Evolutionary conservation across 805 yeast genomes (phyloP).

Genomic region (Helenozyma baotianmanensis): DNA sequence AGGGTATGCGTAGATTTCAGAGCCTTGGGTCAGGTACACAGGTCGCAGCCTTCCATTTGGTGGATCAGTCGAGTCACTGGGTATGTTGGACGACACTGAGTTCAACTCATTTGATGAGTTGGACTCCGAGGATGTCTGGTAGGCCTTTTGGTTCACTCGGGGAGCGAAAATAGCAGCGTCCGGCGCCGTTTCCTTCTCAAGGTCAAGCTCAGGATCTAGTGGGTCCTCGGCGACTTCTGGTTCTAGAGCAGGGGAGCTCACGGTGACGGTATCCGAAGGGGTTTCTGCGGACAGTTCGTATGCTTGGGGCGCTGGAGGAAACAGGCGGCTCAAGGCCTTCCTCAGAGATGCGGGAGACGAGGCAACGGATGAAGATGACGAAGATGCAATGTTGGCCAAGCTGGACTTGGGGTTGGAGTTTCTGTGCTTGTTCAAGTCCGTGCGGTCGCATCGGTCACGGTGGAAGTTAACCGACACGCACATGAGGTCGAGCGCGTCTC

Average conservation of each 20-base stretch:
- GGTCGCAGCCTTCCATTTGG: too few relatives aligned
- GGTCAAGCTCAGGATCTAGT: too few relatives aligned
- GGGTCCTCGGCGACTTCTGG: too few relatives aligned
- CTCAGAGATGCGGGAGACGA: background rate
- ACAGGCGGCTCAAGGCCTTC: background rate
- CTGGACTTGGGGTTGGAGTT: too few relatives aligned
- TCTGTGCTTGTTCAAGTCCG: conserved; percentile 7
- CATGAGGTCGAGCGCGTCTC: conserved; percentile 10
- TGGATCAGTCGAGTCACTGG: background rate
- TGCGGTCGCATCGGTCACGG: conserved; percentile 37
- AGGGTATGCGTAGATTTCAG: conserved; percentile 1
- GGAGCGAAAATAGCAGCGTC: too few relatives aligned
- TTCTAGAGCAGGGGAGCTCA: too few relatives aligned
- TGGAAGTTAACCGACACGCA: conserved; percentile 22
- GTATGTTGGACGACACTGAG: background rate
- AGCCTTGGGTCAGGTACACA: conserved; percentile 1
- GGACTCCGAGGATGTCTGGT: background rate
- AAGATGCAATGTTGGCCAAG: background rate
- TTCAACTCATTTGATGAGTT: background rate
- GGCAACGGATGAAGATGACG: conserved; percentile 1
- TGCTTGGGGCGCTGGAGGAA: background rate
- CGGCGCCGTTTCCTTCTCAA: too few relatives aligned
- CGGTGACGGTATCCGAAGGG: background rate
- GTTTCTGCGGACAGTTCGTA: background rate
- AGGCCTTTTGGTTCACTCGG: background rate